phyloP scores from a whole-genome alignment of 306 rosid species.

The Senna tora region DNA sequence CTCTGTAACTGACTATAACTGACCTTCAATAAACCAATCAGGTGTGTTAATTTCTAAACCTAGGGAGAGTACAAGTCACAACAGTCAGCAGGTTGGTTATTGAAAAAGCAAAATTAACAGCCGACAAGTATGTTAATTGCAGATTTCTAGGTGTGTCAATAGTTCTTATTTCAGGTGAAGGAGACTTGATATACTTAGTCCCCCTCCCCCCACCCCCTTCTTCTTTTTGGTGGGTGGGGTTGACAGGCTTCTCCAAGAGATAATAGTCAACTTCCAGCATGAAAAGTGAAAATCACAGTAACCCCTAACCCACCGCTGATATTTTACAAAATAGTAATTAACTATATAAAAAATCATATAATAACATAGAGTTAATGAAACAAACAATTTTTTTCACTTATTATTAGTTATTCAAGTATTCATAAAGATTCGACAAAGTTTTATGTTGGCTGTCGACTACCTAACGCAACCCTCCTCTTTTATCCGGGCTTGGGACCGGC shows the following conservation, averaged over 20 bases:
- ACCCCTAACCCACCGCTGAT: slow-evolving; percentile 1
- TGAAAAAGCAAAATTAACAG: slow-evolving; percentile 3
- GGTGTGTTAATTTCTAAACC: slow-evolving; percentile 7
- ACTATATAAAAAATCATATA: neutral
- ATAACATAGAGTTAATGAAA: too few species aligned
- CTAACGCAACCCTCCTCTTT: too few species aligned
- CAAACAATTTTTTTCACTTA: neutral
- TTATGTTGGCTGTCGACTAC: too few species aligned
- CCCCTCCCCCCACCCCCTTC: neutral
- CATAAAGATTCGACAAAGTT: too few species aligned
- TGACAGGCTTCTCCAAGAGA: neutral
- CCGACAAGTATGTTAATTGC: slow-evolving; percentile 12
- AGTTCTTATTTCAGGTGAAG: neutral
- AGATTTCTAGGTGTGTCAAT: neutral
- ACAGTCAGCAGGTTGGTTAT: neutral
- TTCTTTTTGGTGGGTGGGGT: neutral
- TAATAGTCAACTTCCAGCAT: slow-evolving; percentile 2
- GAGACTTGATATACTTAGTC: too few species aligned
- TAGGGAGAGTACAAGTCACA: neutral
- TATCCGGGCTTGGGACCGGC: too few species aligned
- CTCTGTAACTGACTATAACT: too few species aligned
- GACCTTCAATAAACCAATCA: slow-evolving; percentile 2
- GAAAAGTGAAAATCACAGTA: slow-evolving; percentile 8
- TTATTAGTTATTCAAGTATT: too few species aligned
- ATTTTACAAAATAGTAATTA: neutral